Base-by-base conservation (phyloP, 1,284 basidiomycete species). In the Pseudozyma sp. region DNA sequence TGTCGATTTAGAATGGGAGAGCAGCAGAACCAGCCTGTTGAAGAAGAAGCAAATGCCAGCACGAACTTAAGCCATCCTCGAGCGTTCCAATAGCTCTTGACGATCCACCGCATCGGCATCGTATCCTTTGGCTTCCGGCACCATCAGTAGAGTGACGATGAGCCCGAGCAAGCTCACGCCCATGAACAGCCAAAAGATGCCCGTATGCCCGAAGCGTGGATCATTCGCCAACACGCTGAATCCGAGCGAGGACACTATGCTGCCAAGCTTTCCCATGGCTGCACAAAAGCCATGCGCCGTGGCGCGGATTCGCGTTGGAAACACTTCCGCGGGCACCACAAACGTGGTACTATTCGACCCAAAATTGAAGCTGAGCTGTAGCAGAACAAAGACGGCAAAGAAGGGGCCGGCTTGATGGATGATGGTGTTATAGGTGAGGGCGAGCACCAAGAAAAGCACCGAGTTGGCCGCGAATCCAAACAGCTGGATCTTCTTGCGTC, bases 331-430 rank as follows among this genome's bases (percentile, higher is more conserved):
- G 5, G 93, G 93, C 33, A 94, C 87, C 70, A 94, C 80, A 78
- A 88, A 94, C 2, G 92, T 94, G 1, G 92, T 94, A 0, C 89
- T 89, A 85, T 93, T 93, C 56, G 92, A 90, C 0, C 92, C 92
- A 40, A 65, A 67, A 68, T 82, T 84, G 71, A 84, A 84, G 75
- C 77, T 75, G 61, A 79, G 77, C 53, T 81, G 89, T 73, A 90
- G 87, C 19, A 92, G 85, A 82, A 91, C 92, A 86, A 91, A 92
- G 24, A 92, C 87, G 86, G 91, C 89, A 46, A 92, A 90, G 83
- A 93, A 92, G 1, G 88, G 86, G 39, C 61, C 89, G 72, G 89
- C 89, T 57, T 85, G 59, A 40, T 56, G 29, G 54, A 67, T 66
- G 43, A 75, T 58, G 3, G 43, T 33, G 61, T 77, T 44, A 61